Evolutionary conservation across 2,329 filamentous ascomycete genomes (phyloP).

Genomic region (Paramyrothecium roridum): DNA sequence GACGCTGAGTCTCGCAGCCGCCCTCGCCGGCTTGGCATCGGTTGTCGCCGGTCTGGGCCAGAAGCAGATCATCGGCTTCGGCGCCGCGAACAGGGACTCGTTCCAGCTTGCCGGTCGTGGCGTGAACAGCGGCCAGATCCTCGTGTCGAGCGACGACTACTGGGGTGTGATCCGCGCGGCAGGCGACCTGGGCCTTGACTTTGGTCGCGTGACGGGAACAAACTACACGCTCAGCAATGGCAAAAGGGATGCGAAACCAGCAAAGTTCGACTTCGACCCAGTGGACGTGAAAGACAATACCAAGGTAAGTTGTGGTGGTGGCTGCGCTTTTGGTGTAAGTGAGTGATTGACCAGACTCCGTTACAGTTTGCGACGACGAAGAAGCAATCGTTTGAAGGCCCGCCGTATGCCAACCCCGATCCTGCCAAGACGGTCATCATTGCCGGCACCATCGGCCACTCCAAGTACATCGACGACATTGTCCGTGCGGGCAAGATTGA

Average conservation of each 20-base stretch:
- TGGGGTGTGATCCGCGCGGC: constrained; percentile 67
- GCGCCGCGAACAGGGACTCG: not conserved
- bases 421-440: constrained; percentile 57
- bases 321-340: no score
- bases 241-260: constrained; percentile 28
- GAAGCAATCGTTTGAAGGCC: constrained; percentile 28
- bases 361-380: constrained; percentile 14
- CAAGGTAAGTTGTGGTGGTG: constrained; percentile 27
- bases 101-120: not conserved
- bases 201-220: constrained; percentile 66
- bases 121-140: constrained; percentile 38
- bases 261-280: constrained; percentile 38
- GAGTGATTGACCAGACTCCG: not conserved
- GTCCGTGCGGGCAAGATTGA: constrained; percentile 55
- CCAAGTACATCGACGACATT: constrained; percentile 57
- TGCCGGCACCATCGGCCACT: constrained; percentile 65
- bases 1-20: not conserved
- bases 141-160: constrained; percentile 58
- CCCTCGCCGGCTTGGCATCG: not conserved
- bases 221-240: constrained; percentile 60
- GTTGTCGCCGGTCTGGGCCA: not conserved
- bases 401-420: constrained; percentile 36
- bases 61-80: not conserved
- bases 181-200: constrained; percentile 64
- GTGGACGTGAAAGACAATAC: constrained; percentile 45